These are phyloP conservation scores for Mycothermus thermophilus DNA, from an alignment of 495 filamentous ascomycete species.

Conservation along the genomic window DNA sequence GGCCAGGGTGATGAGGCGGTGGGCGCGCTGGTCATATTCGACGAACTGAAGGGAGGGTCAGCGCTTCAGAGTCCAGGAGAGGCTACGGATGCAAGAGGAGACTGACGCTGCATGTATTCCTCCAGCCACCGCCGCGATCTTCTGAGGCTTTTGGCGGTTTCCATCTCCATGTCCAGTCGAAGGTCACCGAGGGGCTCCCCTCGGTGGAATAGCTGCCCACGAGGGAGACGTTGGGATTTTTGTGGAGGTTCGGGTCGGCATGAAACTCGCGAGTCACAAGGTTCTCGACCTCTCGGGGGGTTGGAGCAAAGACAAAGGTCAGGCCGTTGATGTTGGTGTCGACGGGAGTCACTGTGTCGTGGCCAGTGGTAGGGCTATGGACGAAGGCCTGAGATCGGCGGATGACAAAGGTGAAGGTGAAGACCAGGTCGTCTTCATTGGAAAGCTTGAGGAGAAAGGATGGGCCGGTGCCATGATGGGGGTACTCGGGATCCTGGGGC, in stretches of 20 bases:
- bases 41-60: conserved; percentile 60
- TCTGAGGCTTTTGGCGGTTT: conserved; percentile 71
- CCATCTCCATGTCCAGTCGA: conserved; percentile 96
- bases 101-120: conserved; percentile 76
- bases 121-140: conserved; percentile 85
- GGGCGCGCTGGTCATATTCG: conserved; percentile 88
- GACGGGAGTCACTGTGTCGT: conserved; percentile 33
- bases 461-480: conserved; percentile 40
- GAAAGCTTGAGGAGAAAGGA: conserved; percentile 72
- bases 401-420: conserved; percentile 83
- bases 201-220: conserved; percentile 78
- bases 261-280: conserved; percentile 90
- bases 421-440: conserved; percentile 82
- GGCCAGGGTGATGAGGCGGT: conserved; percentile 74
- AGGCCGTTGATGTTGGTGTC: conserved; percentile 79
- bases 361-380: conserved; percentile 7
- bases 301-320: conserved; percentile 83
- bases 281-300: conserved; percentile 75
- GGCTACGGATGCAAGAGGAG: no score
- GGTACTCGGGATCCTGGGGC: conserved; percentile 75
- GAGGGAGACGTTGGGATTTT: conserved; percentile 87
- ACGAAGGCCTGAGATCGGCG: conserved; percentile 47
- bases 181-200: conserved; percentile 68
- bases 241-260: conserved; percentile 92
- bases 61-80: no score